Evolutionary conservation across 495 filamentous ascomycete species (phyloP), one percentile per base, ranked within the genome.

Genomic region (Cairneyella variabilis): DNA sequence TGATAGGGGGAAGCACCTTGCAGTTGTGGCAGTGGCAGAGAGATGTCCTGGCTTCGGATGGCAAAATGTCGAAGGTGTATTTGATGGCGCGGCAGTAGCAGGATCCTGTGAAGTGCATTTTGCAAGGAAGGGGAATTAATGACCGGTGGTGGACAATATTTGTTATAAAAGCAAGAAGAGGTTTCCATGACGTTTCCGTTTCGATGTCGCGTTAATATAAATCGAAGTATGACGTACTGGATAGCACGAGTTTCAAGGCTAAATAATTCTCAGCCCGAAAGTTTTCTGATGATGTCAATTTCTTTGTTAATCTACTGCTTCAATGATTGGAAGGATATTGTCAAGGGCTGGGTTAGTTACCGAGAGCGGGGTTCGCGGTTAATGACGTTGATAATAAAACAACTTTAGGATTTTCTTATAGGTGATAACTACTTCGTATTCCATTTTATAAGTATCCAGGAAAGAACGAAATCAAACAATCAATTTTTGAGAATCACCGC

Each of bases 11-110:
- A 17, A 17, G 37, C 54, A 76, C 73, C 54, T 79, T 79, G 70
- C 83, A 86, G 64, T 79, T 85, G 20, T 61, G 53, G 62, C 84
- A 86, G 64, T 88, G 83, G 62, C 83, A 87, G 26, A 88, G 66
- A 0, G 78, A 82, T 0, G 82, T 85, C 38, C 83, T 72, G 0
- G 83, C 75, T n/a, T 80, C 70, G 0, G 69, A 64, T 0, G 76
- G 77, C 11, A 46, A 57, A 3, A 81, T 66, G 1, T 66, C 56
- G 32, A 83, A 58, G 16, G 70, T 58, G 46, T 80, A 81, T 43
- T 71, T 61, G 42, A 82, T 65, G 12, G 64, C 64, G 40, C 66
- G 64, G 48, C 79, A 82, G 58, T 65, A 72, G 59, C 78, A 82
- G 16, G 72, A 74, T 22, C 79, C 76, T 1, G 69, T 70, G 50